Conservation (phyloP, 2,329 filamentous ascomycete species). For the Chaetomium strumarium region DNA sequence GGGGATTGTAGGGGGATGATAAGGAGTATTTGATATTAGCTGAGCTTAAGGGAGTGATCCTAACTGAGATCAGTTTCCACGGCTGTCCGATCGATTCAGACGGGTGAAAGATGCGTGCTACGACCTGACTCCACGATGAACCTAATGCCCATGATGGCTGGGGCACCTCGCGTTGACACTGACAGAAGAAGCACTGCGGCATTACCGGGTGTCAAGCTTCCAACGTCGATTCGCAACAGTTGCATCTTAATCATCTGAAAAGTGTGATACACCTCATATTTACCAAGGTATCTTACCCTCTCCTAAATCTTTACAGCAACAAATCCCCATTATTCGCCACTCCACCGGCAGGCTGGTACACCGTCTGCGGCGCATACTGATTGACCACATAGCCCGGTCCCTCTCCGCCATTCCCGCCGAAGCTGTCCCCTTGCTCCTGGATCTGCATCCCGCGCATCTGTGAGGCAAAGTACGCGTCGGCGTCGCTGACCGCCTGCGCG, state of each 20-base stretch:
- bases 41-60: too few species aligned
- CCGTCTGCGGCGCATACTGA: conserved; percentile 71
- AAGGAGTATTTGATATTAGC: too few species aligned
- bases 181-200: too few species aligned
- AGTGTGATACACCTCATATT: not conserved
- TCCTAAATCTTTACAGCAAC: conserved; percentile 40
- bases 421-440: conserved; percentile 58
- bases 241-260: not conserved
- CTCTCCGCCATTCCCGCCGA: conserved; percentile 50
- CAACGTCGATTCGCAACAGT: not conserved
- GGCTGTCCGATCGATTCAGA: too few species aligned
- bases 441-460: conserved; percentile 69
- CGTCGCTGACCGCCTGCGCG: conserved; percentile 70
- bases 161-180: too few species aligned
- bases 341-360: conserved; percentile 63
- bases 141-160: too few species aligned
- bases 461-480: conserved; percentile 83
- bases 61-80: too few species aligned
- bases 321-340: conserved; percentile 64
- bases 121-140: too few species aligned
- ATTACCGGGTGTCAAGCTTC: too few species aligned
- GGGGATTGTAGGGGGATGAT: too few species aligned
- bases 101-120: too few species aligned
- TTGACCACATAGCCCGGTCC: conserved; percentile 65
- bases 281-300: not conserved